Evolutionary conservation across 1,284 basidiomycete species (phyloP), one percentile per base, ranked within the genome.

Genomic region (Trametes versicolor): DNA sequence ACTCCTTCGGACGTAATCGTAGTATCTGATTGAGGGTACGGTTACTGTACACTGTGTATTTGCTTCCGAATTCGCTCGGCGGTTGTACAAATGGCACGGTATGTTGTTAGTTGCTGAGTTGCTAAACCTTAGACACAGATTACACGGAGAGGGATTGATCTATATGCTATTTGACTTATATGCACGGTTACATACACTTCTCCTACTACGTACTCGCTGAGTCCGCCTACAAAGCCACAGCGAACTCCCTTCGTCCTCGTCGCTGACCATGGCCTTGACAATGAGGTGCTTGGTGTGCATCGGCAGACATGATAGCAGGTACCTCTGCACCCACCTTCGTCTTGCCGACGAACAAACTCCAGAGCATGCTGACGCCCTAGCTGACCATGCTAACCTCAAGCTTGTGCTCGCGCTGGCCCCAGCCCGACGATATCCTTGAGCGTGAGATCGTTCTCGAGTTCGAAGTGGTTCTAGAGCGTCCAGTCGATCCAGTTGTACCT

Each of bases 401-500:
- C 45, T 91, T 91, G 78, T 99, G 94, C 71, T 94, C 85, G 54
- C 85, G 84, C 80, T 90, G 82, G 87, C 99, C 99, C 85, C 87
- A 95, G 65, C 89, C n/a, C 81, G 55, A 98, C 78, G 75, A 99
- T 89, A 58, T 98, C 92, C 74, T 92, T 85, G 68, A 99, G 84
- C 15, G 96, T 95, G 9, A 96, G 93, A 79, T 99, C 91, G 73
- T 91, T 88, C 72, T 90, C 86, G 79, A 99, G 94, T 78, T 96
- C 92, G 82, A 99, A 96, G 63, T 97, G 90, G 79, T 98, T 96
- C 98, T 98, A 99, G 39, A 99, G 87, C 4, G 98, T 99, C 97
- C 98, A 99, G 71, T 98, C 95, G 1, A 85, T 92, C 54, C 83
- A 81, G 70, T 89, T 90, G 78, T 96, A 98, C 85, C n/a, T 96